Base-by-base conservation (phyloP, 192 early-diverging fungal species). In the Glomus cerebriforme region DNA sequence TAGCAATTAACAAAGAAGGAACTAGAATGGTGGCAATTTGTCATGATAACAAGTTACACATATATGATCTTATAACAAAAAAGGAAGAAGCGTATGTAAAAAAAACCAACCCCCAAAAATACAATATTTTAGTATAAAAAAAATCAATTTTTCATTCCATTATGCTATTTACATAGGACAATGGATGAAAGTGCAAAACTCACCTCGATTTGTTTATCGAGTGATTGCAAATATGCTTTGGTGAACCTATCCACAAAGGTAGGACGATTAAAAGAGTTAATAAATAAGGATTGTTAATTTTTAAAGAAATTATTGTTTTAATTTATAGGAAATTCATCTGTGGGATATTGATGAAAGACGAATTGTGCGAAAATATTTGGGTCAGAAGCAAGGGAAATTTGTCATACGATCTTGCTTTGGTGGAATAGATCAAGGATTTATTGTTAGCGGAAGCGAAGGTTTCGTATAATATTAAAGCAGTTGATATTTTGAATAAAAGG, bases 401-500 rank as follows among this genome's bases (percentile, higher is more conserved):
- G 93, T 97, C 35, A 97, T 99, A 75, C 88, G 97, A 68, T 96
- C 93, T 4, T 92, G 93, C 31, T 96, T 99, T 87, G 97, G 95
- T 12, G 97, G 97, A 15, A 76, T 88, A 29, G 85, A 93, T 65
- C 90, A 97, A 58, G 88, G 90, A 45, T 95, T 97, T 79, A 90
- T 99, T 24, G 80, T 94, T 1, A 93, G 93, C 76, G 97, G 97
- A n/a, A 99, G 96, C 83, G 96, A 98, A 88, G 94, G 92, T 91
- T 79, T 59, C 31, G 54, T 58, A 59, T 26, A 34, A 59, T 29
- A 1, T 47, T 29, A 5, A 49, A 29, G 22, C 31, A 47, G 17
- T 58, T 64, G 35, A 29, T 39, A 39, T 27, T 37, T 43, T 43
- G 19, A 74, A 86, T 59, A 13, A 17, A 27, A 31, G 26, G 32